Evolutionary conservation across 805 yeast genomes (phyloP).

Genomic region (Sungouiella thailandica): DNA sequence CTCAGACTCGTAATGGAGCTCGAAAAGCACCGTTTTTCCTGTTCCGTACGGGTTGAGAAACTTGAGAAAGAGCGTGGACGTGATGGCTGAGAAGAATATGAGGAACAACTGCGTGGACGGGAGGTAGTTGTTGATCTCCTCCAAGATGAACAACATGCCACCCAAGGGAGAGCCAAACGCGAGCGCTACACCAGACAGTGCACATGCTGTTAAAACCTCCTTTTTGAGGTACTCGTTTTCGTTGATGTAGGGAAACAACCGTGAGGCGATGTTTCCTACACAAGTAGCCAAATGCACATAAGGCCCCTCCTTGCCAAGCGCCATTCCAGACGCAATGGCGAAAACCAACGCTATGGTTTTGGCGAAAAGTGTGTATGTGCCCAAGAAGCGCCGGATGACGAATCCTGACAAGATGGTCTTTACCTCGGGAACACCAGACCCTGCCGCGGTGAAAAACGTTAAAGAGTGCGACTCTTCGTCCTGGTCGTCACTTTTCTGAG

Average conservation of each 20-base stretch:
- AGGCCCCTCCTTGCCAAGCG: constrained; percentile 60
- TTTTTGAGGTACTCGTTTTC: constrained; percentile 47
- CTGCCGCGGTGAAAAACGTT: constrained; percentile 46
- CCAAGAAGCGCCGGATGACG: constrained; percentile 48
- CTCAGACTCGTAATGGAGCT: constrained; percentile 44
- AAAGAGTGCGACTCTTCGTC: neutral
- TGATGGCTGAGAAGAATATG: constrained; percentile 52
- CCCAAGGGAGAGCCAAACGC: constrained; percentile 61
- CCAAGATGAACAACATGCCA: constrained; percentile 52
- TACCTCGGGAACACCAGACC: constrained; percentile 61
- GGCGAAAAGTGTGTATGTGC: constrained; percentile 45
- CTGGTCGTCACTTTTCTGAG: neutral
- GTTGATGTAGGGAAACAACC: constrained; percentile 42
- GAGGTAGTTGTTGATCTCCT: constrained; percentile 52
- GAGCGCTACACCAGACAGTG: constrained; percentile 55
- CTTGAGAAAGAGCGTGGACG: constrained; percentile 47
- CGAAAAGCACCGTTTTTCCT: constrained; percentile 53
- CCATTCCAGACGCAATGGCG: constrained; percentile 54
- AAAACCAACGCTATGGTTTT: constrained; percentile 46
- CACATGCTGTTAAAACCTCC: constrained; percentile 51
- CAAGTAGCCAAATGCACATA: constrained; percentile 57
- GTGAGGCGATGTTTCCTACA: constrained; percentile 49
- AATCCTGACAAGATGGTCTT: constrained; percentile 57
- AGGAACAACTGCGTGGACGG: constrained; percentile 52
- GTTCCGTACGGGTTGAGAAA: constrained; percentile 56